phyloP scores from a whole-genome alignment of 1,284 basidiomycete genomes.

The Farysia itapuensis region DNA sequence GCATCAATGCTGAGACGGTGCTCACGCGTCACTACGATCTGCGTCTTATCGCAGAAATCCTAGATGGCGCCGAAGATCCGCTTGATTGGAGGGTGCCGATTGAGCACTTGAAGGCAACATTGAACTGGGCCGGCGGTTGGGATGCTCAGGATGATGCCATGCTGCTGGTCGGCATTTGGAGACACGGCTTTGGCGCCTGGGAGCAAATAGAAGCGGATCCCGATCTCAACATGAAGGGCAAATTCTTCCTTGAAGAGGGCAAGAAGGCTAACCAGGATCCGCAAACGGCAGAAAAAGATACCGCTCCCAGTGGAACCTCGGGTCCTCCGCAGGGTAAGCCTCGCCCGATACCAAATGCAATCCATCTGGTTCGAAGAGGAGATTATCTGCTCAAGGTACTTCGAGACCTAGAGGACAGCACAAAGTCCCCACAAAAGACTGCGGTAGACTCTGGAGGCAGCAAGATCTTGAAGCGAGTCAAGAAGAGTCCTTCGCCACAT shows the following conservation, averaged over 20 bases:
- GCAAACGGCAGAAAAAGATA: conserved; percentile 26
- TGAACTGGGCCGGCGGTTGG: conserved; percentile 97
- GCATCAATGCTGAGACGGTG: conserved; percentile 97
- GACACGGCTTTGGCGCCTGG: conserved; percentile 96
- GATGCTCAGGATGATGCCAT: conserved; percentile 88
- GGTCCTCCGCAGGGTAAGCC: conserved; percentile 42
- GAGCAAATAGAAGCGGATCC: conserved; percentile 89
- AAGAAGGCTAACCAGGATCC: conserved; percentile 63
- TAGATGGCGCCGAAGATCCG: conserved; percentile 67
- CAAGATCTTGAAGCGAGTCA: conserved; percentile 9
- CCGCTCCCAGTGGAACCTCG: conserved; percentile 24
- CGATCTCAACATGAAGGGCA: conserved; percentile 79
- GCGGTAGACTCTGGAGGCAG: conserved; percentile 19
- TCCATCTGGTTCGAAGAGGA: conserved; percentile 93
- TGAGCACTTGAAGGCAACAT: conserved; percentile 86
- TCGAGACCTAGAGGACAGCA: conserved; percentile 69
- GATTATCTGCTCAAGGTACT: conserved; percentile 89
- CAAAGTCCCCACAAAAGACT: conserved; percentile 36
- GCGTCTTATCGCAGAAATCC: conserved; percentile 75
- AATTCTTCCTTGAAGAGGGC: conserved; percentile 96
- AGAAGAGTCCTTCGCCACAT: conserved; percentile 21
- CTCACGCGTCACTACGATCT: conserved; percentile 87
- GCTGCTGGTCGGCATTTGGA: conserved; percentile 87
- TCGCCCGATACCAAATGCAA: conserved; percentile 54
- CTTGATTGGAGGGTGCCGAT: conserved; percentile 84